Conservation (phyloP, 768 basidiomycete species). For the Xerocomus spinulosus region DNA sequence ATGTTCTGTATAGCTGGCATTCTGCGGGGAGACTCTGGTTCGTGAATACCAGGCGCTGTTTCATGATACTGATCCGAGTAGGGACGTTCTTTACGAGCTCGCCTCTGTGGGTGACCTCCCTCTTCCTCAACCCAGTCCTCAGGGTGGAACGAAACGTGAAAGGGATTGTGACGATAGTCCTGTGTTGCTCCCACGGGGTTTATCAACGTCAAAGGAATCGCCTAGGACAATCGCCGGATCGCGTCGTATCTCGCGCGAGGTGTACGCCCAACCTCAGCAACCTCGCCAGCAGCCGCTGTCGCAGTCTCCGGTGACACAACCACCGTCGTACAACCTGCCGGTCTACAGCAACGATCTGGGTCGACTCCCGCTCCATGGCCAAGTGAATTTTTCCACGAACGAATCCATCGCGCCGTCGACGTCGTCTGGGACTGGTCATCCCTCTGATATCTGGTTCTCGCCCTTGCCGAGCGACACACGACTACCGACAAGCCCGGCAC, state of each 20-base stretch:
- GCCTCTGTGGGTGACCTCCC: slow-evolving; percentile 70
- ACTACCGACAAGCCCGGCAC: neutral
- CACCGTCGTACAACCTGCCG: slow-evolving; percentile 38
- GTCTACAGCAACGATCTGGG: slow-evolving; percentile 57
- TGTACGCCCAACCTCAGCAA: slow-evolving; percentile 9
- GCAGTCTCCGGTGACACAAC: slow-evolving; percentile 7
- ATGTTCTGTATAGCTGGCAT: slow-evolving; percentile 39
- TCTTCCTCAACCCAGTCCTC: slow-evolving; percentile 52
- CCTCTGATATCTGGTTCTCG: slow-evolving; percentile 21
- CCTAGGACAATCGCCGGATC: slow-evolving; percentile 32
- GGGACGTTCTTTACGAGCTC: slow-evolving; percentile 72
- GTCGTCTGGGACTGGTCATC: slow-evolving; percentile 1
- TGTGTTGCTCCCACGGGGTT: slow-evolving; percentile 1
- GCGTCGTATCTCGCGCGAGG: slow-evolving; percentile 32
- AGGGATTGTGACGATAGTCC: slow-evolving; percentile 56
- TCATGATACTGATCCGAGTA: slow-evolving; percentile 19
- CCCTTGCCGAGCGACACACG: slow-evolving; percentile 1
- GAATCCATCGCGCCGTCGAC: neutral
- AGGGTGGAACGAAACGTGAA: slow-evolving; percentile 55
- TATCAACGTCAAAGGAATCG: slow-evolving; percentile 10
- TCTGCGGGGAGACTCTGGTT: slow-evolving; percentile 47
- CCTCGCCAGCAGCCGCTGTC: slow-evolving; percentile 9
- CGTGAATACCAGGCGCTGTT: slow-evolving; percentile 8
- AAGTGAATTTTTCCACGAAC: slow-evolving; percentile 12
- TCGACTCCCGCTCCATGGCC: slow-evolving; percentile 44